A percentile compares a stretch with the other conserved stretches of the same genome.
phyloP scores from a whole-genome alignment of 2,329 filamentous ascomycete genomes.

The Botrytis fabae region DNA sequence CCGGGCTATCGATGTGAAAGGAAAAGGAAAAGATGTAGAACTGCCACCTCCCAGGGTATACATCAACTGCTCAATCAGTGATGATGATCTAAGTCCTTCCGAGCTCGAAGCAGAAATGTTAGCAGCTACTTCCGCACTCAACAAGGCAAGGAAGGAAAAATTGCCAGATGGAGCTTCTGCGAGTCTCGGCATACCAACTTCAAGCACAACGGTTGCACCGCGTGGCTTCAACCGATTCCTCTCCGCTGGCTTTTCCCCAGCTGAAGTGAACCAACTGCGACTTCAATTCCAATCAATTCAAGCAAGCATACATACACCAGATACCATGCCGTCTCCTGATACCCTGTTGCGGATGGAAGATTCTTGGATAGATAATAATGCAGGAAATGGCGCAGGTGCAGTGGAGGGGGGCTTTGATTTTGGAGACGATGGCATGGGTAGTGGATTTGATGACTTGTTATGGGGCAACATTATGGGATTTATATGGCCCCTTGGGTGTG shows the following conservation, averaged over 20 bases:
- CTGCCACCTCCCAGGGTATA: slow-evolving; percentile 62
- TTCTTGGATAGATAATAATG: slow-evolving; percentile 79
- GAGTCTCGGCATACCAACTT: slow-evolving; percentile 24
- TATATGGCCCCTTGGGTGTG: slow-evolving; percentile 86
- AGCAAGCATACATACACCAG: slow-evolving; percentile 77
- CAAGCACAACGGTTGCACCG: slow-evolving; percentile 53
- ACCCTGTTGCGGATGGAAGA: slow-evolving; percentile 80
- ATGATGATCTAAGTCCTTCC: slow-evolving; percentile 64
- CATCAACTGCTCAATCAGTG: slow-evolving; percentile 90
- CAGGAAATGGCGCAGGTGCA: slow-evolving; percentile 43
- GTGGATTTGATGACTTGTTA: slow-evolving; percentile 77
- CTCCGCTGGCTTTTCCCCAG: slow-evolving; percentile 73
- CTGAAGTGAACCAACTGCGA: slow-evolving; percentile 81
- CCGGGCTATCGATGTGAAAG: slow-evolving; percentile 45
- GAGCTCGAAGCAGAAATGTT: slow-evolving; percentile 70
- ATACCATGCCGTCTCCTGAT: slow-evolving; percentile 80
- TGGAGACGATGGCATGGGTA: slow-evolving; percentile 42
- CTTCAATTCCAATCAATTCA: slow-evolving; percentile 89
- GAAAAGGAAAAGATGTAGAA: slow-evolving; percentile 68
- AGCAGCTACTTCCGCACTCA: slow-evolving; percentile 32
- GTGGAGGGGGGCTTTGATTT: slow-evolving; percentile 43
- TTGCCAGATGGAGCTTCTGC: slow-evolving; percentile 21
- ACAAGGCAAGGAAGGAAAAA: slow-evolving; percentile 28
- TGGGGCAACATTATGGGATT: slow-evolving; percentile 90
- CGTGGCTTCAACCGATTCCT: slow-evolving; percentile 88